Evolutionary conservation across 73 alveolate species (phyloP), one percentile per base, ranked within the genome.

Genomic region (Durusdinium trenchii): DNA sequence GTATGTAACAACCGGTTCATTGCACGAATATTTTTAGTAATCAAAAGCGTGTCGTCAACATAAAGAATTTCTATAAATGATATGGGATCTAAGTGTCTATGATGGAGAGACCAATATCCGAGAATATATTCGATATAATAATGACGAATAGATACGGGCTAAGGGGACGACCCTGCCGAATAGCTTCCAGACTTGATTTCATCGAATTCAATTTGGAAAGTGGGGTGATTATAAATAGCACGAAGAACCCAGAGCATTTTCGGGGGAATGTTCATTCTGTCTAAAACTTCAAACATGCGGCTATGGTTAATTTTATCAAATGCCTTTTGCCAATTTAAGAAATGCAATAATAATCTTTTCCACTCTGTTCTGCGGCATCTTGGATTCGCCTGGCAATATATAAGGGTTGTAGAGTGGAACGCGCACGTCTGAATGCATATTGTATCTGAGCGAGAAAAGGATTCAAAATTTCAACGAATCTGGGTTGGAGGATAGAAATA

Each of bases 241-340:
- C 14, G n/a, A 9, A 85, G 32, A 32, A 52, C 64, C 3, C 45
- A 26, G 42, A 43, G 6, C 57, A 78, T 78, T 45, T 40, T 78
- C 0, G n/a, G 43, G 1, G n/a, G 81, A 6, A 32, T 67, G 46
- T 26, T 67, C 43, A 67, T 26, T 14, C 81, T n/a, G n/a, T 20
- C 42, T 14, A 67, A 32, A 30, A 42, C 42, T 67, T 67, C 81
- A 18, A 18, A 67, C 43, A 67, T 26, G 42, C 81, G 81, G 20
- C 16, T 14, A 67, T 67, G 89, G 42, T 40, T 20, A 43, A 45
- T 45, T 40, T 45, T 81, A 30, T 81, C 91, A 32, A 42, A 60
- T 38, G 95, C 95, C 62, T 86, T 86, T 46, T 86, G 50, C 95
- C 95, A 86, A 61, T 86, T 83, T 42, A 86, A 45, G 36, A 86